Percentiles rank a stretch among this genome's conserved stretches.
Conservation (phyloP, 139 green algal species). For the Yamagishiella unicocca region DNA sequence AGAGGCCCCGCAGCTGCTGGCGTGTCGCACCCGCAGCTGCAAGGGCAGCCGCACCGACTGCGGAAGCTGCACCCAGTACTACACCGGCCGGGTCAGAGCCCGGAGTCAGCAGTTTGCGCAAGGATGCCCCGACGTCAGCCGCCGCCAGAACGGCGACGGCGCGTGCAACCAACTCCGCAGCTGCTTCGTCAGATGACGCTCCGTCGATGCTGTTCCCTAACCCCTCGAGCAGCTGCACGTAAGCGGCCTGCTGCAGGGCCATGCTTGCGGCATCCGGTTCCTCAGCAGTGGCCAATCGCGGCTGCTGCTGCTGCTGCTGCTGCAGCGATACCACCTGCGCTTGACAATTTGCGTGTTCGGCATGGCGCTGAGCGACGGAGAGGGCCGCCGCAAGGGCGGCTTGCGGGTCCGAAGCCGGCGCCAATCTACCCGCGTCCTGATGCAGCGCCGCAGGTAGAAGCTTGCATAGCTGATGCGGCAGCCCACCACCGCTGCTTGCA, state of each 20-base stretch:
- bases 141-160: not conserved
- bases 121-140: not conserved
- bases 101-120: not conserved
- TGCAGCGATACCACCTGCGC: not conserved
- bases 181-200: not conserved
- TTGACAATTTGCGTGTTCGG: too few species aligned
- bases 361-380: not conserved
- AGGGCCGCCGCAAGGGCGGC: not conserved
- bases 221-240: not conserved
- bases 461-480: not conserved
- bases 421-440: not conserved
- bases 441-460: not conserved
- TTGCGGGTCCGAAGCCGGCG: not conserved
- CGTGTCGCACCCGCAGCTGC: not conserved
- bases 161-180: not conserved
- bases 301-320: not conserved
- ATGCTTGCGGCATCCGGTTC: not conserved
- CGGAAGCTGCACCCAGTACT: not conserved
- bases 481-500: not conserved
- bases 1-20: not conserved
- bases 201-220: not conserved
- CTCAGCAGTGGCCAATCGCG: not conserved
- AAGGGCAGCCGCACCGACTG: not conserved
- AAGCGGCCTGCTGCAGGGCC: not conserved
- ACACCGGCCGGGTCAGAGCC: not conserved